Conservation (phyloP, 2,329 filamentous ascomycete genomes). For the Paraphaeosphaeria sporulosa region DNA sequence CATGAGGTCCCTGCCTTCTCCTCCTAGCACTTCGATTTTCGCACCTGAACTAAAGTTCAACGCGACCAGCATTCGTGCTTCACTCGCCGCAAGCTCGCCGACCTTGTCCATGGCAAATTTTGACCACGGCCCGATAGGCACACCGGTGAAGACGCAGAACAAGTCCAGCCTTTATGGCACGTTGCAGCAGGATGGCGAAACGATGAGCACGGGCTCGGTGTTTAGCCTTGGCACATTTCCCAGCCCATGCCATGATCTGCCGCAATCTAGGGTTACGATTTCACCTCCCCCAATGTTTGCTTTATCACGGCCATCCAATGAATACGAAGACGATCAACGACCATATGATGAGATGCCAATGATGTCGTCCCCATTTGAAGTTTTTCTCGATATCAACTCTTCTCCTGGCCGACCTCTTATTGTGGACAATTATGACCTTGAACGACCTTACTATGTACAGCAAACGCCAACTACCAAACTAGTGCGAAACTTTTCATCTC, state of each 20-base stretch:
- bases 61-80: conserved; percentile 45
- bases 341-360: conserved; percentile 24
- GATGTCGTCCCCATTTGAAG: conserved; percentile 34
- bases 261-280: conserved; percentile 63
- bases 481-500: conserved; percentile 29
- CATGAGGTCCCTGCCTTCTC: conserved; percentile 31
- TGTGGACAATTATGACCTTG: conserved; percentile 29
- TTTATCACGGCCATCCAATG: conserved; percentile 50
- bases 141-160: conserved; percentile 19
- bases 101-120: conserved; percentile 48
- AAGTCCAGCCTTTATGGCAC: conserved; percentile 19
- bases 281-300: conserved; percentile 63
- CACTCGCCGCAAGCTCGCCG: conserved; percentile 51
- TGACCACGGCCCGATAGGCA: conserved; percentile 32
- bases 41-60: conserved; percentile 46
- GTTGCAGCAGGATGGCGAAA: conserved; percentile 24
- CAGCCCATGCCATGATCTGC: conserved; percentile 85
- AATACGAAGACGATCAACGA: conserved; percentile 15
- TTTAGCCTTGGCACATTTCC: conserved; percentile 60
- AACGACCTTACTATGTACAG: conserved; percentile 26
- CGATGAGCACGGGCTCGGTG: conserved; percentile 36
- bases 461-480: conserved; percentile 27
- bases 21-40: conserved; percentile 41
- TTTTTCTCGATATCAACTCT: conserved; percentile 15
- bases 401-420: conserved; percentile 11